phyloP scores from a whole-genome alignment of 495 filamentous ascomycete genomes.

The Barbatosphaeria neglecta region DNA sequence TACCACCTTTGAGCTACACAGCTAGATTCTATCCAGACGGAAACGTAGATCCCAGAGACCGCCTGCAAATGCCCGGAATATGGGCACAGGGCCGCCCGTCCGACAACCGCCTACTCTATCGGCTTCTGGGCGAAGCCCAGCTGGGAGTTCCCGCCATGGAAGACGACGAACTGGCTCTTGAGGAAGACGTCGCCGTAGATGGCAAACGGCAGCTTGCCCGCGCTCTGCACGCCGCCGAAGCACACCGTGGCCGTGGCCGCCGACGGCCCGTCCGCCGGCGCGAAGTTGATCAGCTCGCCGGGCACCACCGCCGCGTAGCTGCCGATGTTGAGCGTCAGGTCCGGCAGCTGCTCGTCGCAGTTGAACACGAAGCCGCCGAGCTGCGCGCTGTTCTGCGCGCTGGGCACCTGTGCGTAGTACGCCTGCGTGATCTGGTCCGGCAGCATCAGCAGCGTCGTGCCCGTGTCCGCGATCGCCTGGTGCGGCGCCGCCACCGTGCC shows the following conservation, averaged over 20 bases:
- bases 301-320: slow-evolving; percentile 44
- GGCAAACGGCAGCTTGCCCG: slow-evolving; percentile 49
- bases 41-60: neutral
- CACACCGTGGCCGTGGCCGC: slow-evolving; percentile 37
- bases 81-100: too few species aligned
- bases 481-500: slow-evolving; percentile 8
- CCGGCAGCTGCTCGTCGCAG: slow-evolving; percentile 23
- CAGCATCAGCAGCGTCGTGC: slow-evolving; percentile 65
- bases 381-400: slow-evolving; percentile 33
- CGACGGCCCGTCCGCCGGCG: slow-evolving; percentile 27
- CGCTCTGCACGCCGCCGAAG: slow-evolving; percentile 56
- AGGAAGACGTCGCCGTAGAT: slow-evolving; percentile 81
- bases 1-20: too few species aligned
- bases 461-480: slow-evolving; percentile 47
- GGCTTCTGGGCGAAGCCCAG: slow-evolving; percentile 53
- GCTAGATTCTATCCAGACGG: too few species aligned
- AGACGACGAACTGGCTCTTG: slow-evolving; percentile 72
- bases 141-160: slow-evolving; percentile 43
- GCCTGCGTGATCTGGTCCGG: slow-evolving; percentile 41
- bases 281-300: slow-evolving; percentile 50
- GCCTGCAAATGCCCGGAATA: too few species aligned
- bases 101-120: neutral
- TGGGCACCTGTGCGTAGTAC: slow-evolving; percentile 56
- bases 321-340: slow-evolving; percentile 46
- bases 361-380: slow-evolving; percentile 40